Evolutionary conservation across 306 rosid genomes (phyloP).

Genomic region (Sphenostylis stenocarpa): DNA sequence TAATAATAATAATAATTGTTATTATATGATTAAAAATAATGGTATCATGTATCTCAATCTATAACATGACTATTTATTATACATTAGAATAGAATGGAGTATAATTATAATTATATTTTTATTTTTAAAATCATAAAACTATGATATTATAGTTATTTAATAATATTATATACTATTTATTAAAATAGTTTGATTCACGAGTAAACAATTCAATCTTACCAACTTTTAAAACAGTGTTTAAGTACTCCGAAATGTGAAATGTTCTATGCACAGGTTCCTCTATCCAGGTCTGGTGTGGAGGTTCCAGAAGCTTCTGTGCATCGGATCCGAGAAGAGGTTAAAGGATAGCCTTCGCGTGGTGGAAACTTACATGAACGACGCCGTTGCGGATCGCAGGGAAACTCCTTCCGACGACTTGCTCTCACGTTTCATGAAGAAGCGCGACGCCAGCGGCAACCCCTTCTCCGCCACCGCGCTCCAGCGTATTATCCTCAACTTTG

Average conservation of each 20-base stretch:
- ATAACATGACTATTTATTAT: no score
- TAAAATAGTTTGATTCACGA: no score
- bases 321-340: constrained; percentile 60
- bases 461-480: constrained; percentile 55
- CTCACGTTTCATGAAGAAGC: constrained; percentile 80
- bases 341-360: constrained; percentile 60
- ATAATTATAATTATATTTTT: no score
- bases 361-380: constrained; percentile 80
- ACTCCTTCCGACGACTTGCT: constrained; percentile 77
- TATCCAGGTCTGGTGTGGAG: constrained; percentile 76
- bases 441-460: constrained; percentile 55
- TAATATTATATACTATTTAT: no score
- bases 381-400: constrained; percentile 61
- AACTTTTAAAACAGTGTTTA: no score
- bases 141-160: no score
- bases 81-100: no score
- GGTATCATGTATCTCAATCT: no score
- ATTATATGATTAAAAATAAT: no score
- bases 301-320: constrained; percentile 53
- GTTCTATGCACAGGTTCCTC: constrained; percentile 44
- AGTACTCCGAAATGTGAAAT: neutral
- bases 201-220: no score
- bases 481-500: constrained; percentile 75
- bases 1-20: no score
- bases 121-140: no score